These are phyloP conservation scores for Russula emetica DNA, from an alignment of 768 basidiomycete species.

Conservation along the genomic window DNA sequence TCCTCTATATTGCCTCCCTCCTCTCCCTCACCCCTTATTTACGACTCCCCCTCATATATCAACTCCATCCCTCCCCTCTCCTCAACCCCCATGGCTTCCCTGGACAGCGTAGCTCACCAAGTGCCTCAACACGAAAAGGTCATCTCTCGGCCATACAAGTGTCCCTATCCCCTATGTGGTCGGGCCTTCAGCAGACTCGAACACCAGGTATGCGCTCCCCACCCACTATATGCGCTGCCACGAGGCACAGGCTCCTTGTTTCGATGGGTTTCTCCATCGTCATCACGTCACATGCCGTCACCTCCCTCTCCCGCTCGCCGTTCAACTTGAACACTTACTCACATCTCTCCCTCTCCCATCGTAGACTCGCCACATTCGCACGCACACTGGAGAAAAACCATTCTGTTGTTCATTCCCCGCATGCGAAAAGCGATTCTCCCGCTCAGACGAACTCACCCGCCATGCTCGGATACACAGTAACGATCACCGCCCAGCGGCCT, in stretches of 20 bases:
- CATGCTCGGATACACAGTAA: conserved; percentile 91
- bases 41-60: conserved; percentile 4
- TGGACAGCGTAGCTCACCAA: background rate
- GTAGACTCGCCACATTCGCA: conserved; percentile 95
- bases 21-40: conserved; percentile 2
- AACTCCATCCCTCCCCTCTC: background rate
- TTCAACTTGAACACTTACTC: conserved; percentile 1
- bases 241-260: background rate
- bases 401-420: conserved; percentile 86
- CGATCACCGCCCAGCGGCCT: conserved; percentile 38
- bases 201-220: conserved; percentile 68
- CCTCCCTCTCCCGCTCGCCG: background rate
- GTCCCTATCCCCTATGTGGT: conserved; percentile 85
- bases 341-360: conserved; percentile 6
- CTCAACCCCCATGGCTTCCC: background rate
- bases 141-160: conserved; percentile 84
- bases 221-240: background rate
- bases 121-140: conserved; percentile 14
- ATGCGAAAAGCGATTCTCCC: conserved; percentile 98
- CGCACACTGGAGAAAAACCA: conserved; percentile 97
- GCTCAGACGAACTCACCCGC: conserved; percentile 96
- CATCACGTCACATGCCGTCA: background rate
- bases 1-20: too few species aligned
- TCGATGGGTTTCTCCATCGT: conserved; percentile 1
- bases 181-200: conserved; percentile 96